phyloP scores from a whole-genome alignment of 345 rosid genomes.

The Eucalyptus marginata region DNA sequence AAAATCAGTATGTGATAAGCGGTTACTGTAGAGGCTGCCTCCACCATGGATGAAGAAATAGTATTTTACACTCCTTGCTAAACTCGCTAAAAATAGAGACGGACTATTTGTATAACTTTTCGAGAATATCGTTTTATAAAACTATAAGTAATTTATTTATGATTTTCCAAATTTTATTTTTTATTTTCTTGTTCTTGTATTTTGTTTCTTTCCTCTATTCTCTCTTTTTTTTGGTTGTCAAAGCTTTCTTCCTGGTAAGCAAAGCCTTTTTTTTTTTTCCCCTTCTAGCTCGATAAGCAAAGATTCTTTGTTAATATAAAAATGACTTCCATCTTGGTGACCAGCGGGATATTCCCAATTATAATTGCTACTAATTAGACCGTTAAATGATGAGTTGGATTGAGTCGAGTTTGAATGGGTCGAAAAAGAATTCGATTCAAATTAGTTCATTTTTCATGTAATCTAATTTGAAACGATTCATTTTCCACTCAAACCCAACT shows the following conservation, averaged over 20 bases:
- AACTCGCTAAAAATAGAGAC: background rate
- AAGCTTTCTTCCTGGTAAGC: background rate
- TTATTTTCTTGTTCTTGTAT: background rate
- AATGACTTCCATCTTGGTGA: background rate
- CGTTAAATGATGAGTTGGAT: accelerated
- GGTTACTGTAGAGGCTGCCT: background rate
- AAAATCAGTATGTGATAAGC: background rate
- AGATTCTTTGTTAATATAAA: background rate
- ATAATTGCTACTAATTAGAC: background rate
- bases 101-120: background rate
- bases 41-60: background rate
- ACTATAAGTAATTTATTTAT: too few species aligned
- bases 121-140: too few species aligned
- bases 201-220: background rate
- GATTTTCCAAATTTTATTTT: background rate
- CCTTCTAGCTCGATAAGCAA: background rate
- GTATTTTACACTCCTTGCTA: background rate
- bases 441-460: accelerated
- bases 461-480: too few species aligned
- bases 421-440: accelerated
- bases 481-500: accelerated
- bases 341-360: background rate
- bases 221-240: background rate
- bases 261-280: background rate
- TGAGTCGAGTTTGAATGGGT: accelerated